Evolutionary conservation across 441 rosid species (phyloP).

Genomic region (Populus hybrid): DNA sequence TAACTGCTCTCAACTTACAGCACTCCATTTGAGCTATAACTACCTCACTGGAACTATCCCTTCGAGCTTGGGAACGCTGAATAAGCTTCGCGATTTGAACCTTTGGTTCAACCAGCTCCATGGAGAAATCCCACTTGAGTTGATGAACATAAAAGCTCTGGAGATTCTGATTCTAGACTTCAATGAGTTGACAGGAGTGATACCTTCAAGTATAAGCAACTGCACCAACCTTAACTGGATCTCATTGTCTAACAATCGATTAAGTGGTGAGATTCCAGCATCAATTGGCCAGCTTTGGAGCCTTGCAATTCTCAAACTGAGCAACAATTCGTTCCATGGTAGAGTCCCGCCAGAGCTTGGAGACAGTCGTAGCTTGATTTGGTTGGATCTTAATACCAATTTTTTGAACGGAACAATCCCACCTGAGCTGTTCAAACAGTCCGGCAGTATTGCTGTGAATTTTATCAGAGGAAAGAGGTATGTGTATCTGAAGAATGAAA

Average conservation of each 20-base stretch:
- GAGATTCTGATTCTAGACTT: conserved; percentile 85
- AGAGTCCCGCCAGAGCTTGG: conserved; percentile 87
- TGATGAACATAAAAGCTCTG: conserved; percentile 43
- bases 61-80: conserved; percentile 60
- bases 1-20: conserved; percentile 72
- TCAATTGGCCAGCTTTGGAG: conserved; percentile 63
- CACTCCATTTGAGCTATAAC: conserved; percentile 85
- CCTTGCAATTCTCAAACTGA: conserved; percentile 84
- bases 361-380: conserved; percentile 78
- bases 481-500: conserved; percentile 71
- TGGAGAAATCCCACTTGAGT: conserved; percentile 79
- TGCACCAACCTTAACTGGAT: too few species aligned
- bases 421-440: conserved; percentile 70
- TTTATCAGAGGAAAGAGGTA: conserved; percentile 72
- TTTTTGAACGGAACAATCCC: conserved; percentile 71
- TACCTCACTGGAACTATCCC: conserved; percentile 78
- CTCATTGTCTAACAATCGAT: too few species aligned
- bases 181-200: conserved; percentile 67
- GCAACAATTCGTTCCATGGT: conserved; percentile 80
- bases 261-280: conserved; percentile 73
- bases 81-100: conserved; percentile 77
- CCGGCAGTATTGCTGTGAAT: conserved; percentile 79
- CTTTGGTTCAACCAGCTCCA: conserved; percentile 78
- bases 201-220: conserved; percentile 70
- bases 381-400: conserved; percentile 94